These are phyloP conservation scores for Nannizzia gypsea DNA, from an alignment of 2,329 filamentous ascomycete species.

Conservation along the genomic window DNA sequence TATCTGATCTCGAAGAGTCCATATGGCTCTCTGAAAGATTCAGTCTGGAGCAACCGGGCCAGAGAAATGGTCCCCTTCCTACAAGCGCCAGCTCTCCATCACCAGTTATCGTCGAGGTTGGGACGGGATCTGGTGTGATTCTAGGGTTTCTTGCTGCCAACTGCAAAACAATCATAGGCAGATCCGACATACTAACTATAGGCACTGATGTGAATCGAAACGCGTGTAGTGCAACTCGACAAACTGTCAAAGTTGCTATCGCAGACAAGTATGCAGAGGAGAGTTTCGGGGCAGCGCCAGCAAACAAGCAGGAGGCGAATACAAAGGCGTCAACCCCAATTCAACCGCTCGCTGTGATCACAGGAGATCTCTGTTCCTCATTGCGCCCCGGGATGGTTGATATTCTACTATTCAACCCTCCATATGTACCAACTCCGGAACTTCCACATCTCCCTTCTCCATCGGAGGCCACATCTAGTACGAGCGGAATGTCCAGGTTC, in stretches of 20 bases:
- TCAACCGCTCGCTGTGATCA: conserved; percentile 53
- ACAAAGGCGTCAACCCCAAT: conserved; percentile 21
- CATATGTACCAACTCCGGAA: conserved; percentile 79
- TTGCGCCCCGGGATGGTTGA: conserved; percentile 55
- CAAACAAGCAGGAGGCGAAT: conserved; percentile 18
- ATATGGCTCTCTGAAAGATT: conserved; percentile 58
- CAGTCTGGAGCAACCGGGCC: conserved; percentile 9
- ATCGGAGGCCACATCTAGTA: not conserved
- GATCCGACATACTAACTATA: conserved; percentile 55
- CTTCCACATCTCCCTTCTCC: conserved; percentile 42
- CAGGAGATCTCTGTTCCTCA: conserved; percentile 56
- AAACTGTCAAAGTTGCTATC: conserved; percentile 51
- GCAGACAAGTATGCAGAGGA: conserved; percentile 17
- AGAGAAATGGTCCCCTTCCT: conserved; percentile 9
- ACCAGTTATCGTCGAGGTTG: conserved; percentile 70
- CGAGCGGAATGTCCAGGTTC: conserved; percentile 37
- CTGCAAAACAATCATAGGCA: conserved; percentile 58
- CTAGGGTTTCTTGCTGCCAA: conserved; percentile 76
- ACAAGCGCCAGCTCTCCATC: conserved; percentile 21
- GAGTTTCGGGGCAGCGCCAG: conserved; percentile 21
- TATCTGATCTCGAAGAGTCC: conserved; percentile 60
- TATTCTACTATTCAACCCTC: conserved; percentile 89
- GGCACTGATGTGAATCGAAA: conserved; percentile 77
- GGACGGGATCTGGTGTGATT: conserved; percentile 88
- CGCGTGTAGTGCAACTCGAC: conserved; percentile 62